Evolutionary conservation across 192 early-diverging fungal species (phyloP).

Genomic region (Chytriomyces sp.): DNA sequence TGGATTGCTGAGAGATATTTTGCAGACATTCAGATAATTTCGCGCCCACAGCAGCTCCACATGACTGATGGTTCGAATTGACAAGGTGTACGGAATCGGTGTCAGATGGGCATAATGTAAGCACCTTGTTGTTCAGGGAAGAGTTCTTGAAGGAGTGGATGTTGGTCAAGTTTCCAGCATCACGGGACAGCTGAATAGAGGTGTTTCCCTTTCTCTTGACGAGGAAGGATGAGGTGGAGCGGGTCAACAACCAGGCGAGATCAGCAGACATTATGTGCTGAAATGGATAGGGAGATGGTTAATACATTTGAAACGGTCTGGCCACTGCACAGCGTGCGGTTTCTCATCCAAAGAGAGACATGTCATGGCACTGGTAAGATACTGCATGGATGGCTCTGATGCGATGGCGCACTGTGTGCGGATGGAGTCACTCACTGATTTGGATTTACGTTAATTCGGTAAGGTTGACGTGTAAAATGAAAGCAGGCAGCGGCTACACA

Average conservation of each 20-base stretch:
- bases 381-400: too few species aligned
- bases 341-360: too few species aligned
- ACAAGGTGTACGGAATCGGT: not conserved
- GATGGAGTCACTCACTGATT: too few species aligned
- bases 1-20: not conserved
- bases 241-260: slow-evolving; percentile 64
- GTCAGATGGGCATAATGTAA: slow-evolving; percentile 42
- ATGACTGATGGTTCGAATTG: not conserved
- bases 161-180: slow-evolving; percentile 79
- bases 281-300: too few species aligned
- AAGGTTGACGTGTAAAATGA: too few species aligned
- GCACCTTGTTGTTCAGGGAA: slow-evolving; percentile 77
- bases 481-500: too few species aligned
- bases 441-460: too few species aligned
- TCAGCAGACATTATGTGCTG: slow-evolving; percentile 41
- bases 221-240: slow-evolving; percentile 80
- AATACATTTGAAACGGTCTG: too few species aligned
- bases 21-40: not conserved
- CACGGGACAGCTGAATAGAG: slow-evolving; percentile 64
- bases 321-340: too few species aligned
- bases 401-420: too few species aligned
- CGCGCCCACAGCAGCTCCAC: not conserved
- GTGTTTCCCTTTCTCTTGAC: slow-evolving; percentile 74
- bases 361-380: too few species aligned
- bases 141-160: slow-evolving; percentile 82